Evolutionary conservation across 371 early-diverging fungal genomes (phyloP).

Genomic region (Basidiobolus meristosporus): DNA sequence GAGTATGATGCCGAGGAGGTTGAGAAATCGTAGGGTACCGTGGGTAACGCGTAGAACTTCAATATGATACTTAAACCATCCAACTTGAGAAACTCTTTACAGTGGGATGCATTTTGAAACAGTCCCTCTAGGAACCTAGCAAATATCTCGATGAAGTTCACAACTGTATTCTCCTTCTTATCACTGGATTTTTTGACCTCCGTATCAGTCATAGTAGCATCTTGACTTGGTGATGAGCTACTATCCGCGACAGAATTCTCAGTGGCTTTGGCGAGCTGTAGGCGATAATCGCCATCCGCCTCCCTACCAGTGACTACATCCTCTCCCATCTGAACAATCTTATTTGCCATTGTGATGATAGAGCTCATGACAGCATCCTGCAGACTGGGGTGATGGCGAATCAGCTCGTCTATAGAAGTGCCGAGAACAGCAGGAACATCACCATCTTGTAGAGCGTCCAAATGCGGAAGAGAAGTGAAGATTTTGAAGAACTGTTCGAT

Average conservation of each 20-base stretch:
- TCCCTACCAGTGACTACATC: constrained; percentile 13
- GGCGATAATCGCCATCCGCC: no score
- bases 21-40: constrained; percentile 59
- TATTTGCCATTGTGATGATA: constrained; percentile 38
- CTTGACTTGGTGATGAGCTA: no score
- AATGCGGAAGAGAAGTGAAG: constrained; percentile 57
- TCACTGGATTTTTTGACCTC: no score
- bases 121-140: constrained; percentile 70
- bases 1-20: constrained; percentile 41
- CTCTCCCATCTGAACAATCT: constrained; percentile 21
- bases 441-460: constrained; percentile 55
- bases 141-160: no score
- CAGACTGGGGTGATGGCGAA: constrained; percentile 83
- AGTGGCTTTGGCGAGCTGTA: no score
- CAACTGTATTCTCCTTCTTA: no score
- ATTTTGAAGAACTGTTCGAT: constrained; percentile 51
- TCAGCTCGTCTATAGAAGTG: constrained; percentile 79
- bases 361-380: constrained; percentile 47
- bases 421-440: constrained; percentile 70
- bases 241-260: no score
- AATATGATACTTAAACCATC: constrained; percentile 47
- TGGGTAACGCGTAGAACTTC: constrained; percentile 35
- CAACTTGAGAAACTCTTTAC: constrained; percentile 46
- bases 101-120: constrained; percentile 56
- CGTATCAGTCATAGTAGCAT: no score